phyloP scores from a whole-genome alignment of 2,329 filamentous ascomycete species.

The Verticillium dahliae region DNA sequence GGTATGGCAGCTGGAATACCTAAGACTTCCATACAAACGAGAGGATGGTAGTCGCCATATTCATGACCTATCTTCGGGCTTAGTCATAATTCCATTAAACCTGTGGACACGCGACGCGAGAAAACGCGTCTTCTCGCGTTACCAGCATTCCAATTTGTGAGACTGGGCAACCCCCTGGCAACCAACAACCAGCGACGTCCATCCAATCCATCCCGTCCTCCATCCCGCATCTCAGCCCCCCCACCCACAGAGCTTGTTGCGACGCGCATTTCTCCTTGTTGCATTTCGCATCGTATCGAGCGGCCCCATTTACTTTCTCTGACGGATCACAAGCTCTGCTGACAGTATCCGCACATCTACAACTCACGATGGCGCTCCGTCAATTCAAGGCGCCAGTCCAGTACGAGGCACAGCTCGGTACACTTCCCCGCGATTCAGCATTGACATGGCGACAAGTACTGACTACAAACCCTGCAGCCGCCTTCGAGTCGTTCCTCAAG shows the following conservation, averaged over 20 bases:
- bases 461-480: slow-evolving; percentile 39
- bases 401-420: slow-evolving; percentile 81
- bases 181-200: neutral
- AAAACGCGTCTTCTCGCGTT: slow-evolving; percentile 13
- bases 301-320: neutral
- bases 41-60: too few species aligned
- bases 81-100: slow-evolving; percentile 8
- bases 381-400: slow-evolving; percentile 73
- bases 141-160: slow-evolving; percentile 11
- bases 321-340: neutral
- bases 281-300: neutral
- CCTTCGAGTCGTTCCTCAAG: slow-evolving; percentile 81
- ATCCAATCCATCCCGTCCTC: slow-evolving; percentile 2
- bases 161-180: slow-evolving; percentile 12
- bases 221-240: slow-evolving; percentile 15
- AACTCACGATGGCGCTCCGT: slow-evolving; percentile 70
- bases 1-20: too few species aligned
- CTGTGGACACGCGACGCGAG: slow-evolving; percentile 11
- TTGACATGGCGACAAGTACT: slow-evolving; percentile 2
- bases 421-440: slow-evolving; percentile 20
- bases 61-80: too few species aligned
- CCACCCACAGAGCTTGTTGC: slow-evolving; percentile 3
- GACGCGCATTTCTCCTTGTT: neutral
- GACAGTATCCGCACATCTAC: neutral
- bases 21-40: too few species aligned